A percentile compares a stretch with the other conserved stretches of the same genome.
These are phyloP conservation scores for Penicillium sp. DNA, from an alignment of 2,329 filamentous ascomycete species.

Conservation along the genomic window DNA sequence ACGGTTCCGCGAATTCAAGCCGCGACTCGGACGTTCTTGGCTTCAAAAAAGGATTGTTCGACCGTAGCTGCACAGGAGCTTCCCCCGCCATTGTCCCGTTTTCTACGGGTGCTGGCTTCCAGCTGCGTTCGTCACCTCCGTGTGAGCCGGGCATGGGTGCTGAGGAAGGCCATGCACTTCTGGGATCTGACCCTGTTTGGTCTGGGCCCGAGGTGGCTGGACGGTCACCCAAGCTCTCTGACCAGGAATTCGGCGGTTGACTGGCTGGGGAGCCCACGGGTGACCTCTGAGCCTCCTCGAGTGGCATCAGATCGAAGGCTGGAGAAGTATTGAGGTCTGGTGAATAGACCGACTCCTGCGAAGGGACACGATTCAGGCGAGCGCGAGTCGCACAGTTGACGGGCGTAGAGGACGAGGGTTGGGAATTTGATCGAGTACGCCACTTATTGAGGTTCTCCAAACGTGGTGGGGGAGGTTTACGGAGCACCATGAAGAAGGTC, in stretches of 20 bases:
- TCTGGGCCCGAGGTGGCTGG: constrained; percentile 8
- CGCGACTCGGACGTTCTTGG: constrained; percentile 20
- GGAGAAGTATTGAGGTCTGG: constrained; percentile 39
- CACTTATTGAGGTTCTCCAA: constrained; percentile 34
- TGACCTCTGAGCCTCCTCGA: constrained; percentile 38
- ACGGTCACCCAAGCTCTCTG: constrained; percentile 28
- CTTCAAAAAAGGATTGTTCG: constrained; percentile 43
- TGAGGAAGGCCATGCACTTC: constrained; percentile 19
- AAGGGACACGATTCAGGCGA: constrained; percentile 27
- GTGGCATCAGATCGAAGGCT: constrained; percentile 38
- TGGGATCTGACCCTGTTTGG: constrained; percentile 4
- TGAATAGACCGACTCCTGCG: constrained; percentile 35
- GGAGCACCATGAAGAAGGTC: constrained; percentile 38
- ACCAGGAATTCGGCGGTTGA: constrained; percentile 32
- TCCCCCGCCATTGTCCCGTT: constrained; percentile 21
- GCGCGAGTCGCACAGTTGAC: constrained; percentile 27
- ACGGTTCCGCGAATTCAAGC: constrained; percentile 20
- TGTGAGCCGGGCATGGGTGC: constrained; percentile 24
- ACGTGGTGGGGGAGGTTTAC: constrained; percentile 38
- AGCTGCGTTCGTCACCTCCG: constrained; percentile 22
- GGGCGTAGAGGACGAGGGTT: constrained; percentile 34
- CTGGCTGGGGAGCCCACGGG: constrained; percentile 30
- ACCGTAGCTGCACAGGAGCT: constrained; percentile 32
- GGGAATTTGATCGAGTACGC: constrained; percentile 30
- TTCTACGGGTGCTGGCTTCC: constrained; percentile 12